A percentile compares a stretch with the other conserved stretches of the same genome.
These are phyloP conservation scores for Chenopodium suecicum DNA, from an alignment of 148 eudicot species.

Conservation along the genomic window DNA sequence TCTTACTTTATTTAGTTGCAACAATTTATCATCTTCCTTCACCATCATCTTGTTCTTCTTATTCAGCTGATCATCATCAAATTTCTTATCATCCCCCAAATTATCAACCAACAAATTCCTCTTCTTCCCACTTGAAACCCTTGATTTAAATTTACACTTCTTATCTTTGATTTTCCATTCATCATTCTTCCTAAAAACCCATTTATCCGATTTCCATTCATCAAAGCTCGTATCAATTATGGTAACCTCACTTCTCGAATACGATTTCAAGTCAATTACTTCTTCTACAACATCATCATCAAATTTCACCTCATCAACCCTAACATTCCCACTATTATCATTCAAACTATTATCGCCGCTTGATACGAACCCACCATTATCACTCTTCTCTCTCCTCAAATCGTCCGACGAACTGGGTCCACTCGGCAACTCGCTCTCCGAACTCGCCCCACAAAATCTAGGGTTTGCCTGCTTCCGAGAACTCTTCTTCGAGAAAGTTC, in stretches of 20 bases:
- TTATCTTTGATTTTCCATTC: constrained; percentile 82
- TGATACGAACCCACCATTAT: constrained; percentile 22
- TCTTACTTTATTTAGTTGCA: constrained; percentile 32
- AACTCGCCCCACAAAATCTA: constrained; percentile 36
- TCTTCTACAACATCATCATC: constrained; percentile 24
- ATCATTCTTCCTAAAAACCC: constrained; percentile 73
- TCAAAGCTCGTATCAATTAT: constrained; percentile 72
- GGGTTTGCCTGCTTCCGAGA: constrained; percentile 72
- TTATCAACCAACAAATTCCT: constrained; percentile 32
- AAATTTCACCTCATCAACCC: not conserved
- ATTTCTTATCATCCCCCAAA: constrained; percentile 17
- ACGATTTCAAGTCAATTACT: constrained; percentile 43
- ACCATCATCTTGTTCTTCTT: constrained; percentile 34
- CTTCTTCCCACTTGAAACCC: constrained; percentile 34
- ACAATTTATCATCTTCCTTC: constrained; percentile 5
- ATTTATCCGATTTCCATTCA: constrained; percentile 65
- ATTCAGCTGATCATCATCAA: constrained; percentile 13
- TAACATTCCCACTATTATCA: not conserved
- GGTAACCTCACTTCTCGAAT: constrained; percentile 69
- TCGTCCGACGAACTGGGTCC: constrained; percentile 25
- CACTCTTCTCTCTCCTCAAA: constrained; percentile 29
- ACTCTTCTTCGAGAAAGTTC: constrained; percentile 31
- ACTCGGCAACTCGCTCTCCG: constrained; percentile 19
- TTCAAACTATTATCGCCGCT: constrained; percentile 43
- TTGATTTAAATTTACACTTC: constrained; percentile 33